Conservation (phyloP, 2,329 filamentous ascomycete genomes). For the Zalaria obscura region DNA sequence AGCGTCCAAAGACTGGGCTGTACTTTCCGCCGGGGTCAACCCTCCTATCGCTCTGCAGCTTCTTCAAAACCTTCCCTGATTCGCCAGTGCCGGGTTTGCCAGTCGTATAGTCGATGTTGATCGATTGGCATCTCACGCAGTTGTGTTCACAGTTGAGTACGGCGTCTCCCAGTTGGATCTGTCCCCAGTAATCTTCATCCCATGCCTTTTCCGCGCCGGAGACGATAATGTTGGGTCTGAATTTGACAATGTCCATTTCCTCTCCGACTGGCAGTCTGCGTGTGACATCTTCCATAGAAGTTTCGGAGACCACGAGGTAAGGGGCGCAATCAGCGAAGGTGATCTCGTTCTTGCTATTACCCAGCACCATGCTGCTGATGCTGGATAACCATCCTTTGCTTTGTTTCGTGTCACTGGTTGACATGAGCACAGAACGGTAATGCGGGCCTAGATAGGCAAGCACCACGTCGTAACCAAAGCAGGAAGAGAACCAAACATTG, state of each 20-base stretch:
- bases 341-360: slow-evolving; percentile 24
- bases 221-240: slow-evolving; percentile 32
- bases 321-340: slow-evolving; percentile 65
- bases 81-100: slow-evolving; percentile 24
- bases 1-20: slow-evolving; percentile 34
- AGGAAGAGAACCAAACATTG: slow-evolving; percentile 28
- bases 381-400: slow-evolving; percentile 18
- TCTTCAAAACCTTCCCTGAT: slow-evolving; percentile 28
- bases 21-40: slow-evolving; percentile 31
- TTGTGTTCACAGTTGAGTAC: slow-evolving; percentile 28
- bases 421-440: slow-evolving; percentile 26
- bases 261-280: slow-evolving; percentile 19
- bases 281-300: slow-evolving; percentile 55
- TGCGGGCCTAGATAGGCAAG: slow-evolving; percentile 29
- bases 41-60: slow-evolving; percentile 28
- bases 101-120: slow-evolving; percentile 34
- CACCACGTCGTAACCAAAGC: slow-evolving; percentile 28
- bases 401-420: slow-evolving; percentile 6
- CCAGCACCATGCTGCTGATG: slow-evolving; percentile 7
- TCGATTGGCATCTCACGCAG: slow-evolving; percentile 28
- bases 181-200: slow-evolving; percentile 32
- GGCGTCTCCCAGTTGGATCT: slow-evolving; percentile 9
- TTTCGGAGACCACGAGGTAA: slow-evolving; percentile 56
- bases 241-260: slow-evolving; percentile 31
- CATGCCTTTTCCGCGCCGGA: slow-evolving; percentile 24